Conservation (phyloP, 23 red algal genomes). For the Pyropia yezoensis region DNA sequence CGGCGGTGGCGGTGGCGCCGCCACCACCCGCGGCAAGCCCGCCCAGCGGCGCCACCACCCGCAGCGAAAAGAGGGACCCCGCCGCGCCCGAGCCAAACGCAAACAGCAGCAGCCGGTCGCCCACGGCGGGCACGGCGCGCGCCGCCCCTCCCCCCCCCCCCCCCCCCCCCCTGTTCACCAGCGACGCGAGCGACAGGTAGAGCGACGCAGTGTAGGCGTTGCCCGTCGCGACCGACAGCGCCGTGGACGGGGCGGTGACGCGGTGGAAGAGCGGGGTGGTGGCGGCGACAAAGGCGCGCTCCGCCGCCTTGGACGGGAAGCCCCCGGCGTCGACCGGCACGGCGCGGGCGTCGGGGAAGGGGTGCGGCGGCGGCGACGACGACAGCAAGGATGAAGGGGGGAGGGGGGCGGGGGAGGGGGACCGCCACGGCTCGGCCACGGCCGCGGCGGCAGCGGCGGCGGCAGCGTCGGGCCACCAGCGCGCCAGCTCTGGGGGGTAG, state of each 20-base stretch:
- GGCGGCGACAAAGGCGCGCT: conserved; percentile 53
- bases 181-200: conserved; percentile 59
- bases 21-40: no score
- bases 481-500: background rate
- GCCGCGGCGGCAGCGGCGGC: background rate
- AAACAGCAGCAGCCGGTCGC: conserved; percentile 70
- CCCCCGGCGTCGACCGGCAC: background rate
- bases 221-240: conserved; percentile 55
- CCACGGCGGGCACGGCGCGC: conserved; percentile 33
- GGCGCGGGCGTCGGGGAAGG: background rate
- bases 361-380: background rate
- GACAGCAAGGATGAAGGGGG: background rate
- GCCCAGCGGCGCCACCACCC: conserved; percentile 10
- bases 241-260: conserved; percentile 46
- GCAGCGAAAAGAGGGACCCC: conserved; percentile 73
- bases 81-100: conserved; percentile 93
- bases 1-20: no score
- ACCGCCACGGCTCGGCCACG: conserved; percentile 23
- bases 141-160: background rate
- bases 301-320: conserved; percentile 10
- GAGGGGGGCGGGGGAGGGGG: conserved; percentile 4
- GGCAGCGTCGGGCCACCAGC: background rate
- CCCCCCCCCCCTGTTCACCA: no score
- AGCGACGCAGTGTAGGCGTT: conserved; percentile 97
- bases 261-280: conserved; percentile 40